Evolutionary conservation across 208 protist genomes (phyloP).

Genomic region (Trypanosoma avium): DNA sequence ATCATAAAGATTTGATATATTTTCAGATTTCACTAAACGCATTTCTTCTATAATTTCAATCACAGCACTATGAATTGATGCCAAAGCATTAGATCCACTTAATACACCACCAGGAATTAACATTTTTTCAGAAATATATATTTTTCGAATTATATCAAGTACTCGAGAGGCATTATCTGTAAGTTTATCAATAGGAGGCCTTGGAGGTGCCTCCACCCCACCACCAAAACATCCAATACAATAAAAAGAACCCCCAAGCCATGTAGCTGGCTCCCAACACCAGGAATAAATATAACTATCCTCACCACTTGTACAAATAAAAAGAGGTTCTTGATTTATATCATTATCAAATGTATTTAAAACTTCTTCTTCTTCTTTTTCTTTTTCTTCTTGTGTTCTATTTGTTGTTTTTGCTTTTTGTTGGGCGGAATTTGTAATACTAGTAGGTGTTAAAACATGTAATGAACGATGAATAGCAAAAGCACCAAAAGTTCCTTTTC

Average conservation of each 20-base stretch:
- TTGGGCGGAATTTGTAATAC: background rate
- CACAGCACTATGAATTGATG: background rate
- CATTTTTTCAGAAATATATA: conserved; percentile 51
- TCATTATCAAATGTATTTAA: no score
- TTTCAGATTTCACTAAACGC: background rate
- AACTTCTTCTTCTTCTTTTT: no score
- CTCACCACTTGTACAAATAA: conserved; percentile 48
- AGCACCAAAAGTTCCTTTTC: background rate
- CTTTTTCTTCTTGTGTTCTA: no score
- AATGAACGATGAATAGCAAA: conserved; percentile 1
- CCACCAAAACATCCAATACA: conserved; percentile 72
- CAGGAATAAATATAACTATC: conserved; percentile 61
- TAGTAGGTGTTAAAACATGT: background rate
- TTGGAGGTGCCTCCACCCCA: conserved; percentile 20
- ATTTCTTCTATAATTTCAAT: conserved; percentile 21
- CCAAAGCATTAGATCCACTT: background rate
- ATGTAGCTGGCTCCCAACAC: conserved; percentile 35
- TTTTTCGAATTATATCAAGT: conserved; percentile 44
- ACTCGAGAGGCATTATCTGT: conserved; percentile 20
- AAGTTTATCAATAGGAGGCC: conserved; percentile 31
- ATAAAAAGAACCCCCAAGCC: conserved; percentile 21
- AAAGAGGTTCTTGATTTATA: conserved; percentile 12
- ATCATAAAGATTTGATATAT: background rate
- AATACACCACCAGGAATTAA: conserved; percentile 28
- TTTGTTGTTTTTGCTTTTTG: background rate